Percentiles rank a stretch among this genome's conserved stretches.
Evolutionary conservation across 495 filamentous ascomycete genomes (phyloP).

Genomic region (Penicillium taxi): DNA sequence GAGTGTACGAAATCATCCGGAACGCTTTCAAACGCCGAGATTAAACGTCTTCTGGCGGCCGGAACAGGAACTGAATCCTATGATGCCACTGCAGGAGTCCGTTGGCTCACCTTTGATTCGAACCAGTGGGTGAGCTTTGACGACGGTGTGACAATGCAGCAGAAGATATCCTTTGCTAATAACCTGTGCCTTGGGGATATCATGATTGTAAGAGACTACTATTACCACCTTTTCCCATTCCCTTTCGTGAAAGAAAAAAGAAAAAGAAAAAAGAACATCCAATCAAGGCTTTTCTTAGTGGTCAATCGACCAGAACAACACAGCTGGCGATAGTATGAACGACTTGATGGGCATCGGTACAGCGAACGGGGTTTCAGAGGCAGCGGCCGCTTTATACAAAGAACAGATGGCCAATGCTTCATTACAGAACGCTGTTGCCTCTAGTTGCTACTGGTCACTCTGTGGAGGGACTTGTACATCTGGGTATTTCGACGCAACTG

Average conservation of each 20-base stretch:
- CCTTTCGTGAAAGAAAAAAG: no score
- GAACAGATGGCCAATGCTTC: background rate
- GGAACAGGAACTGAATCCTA: background rate
- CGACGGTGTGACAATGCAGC: background rate
- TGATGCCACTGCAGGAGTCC: background rate
- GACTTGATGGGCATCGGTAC: no score
- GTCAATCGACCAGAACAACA: no score
- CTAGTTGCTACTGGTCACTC: conserved; percentile 1
- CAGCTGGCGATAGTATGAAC: no score
- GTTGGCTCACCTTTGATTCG: background rate
- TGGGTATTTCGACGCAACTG: conserved; percentile 1
- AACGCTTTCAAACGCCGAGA: background rate
- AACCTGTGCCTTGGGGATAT: no score
- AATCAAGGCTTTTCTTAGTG: no score
- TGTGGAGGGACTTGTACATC: background rate
- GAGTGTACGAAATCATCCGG: background rate
- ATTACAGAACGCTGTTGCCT: background rate
- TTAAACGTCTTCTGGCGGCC: background rate
- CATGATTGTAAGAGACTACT: no score
- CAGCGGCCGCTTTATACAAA: background rate
- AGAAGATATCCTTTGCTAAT: background rate
- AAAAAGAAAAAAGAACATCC: no score
- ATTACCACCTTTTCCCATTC: no score
- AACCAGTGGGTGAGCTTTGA: conserved; percentile 1
- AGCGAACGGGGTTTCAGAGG: background rate